These are phyloP conservation scores for Stentor roeselii DNA, from an alignment of 73 alveolate genomes.

Conservation along the genomic window DNA sequence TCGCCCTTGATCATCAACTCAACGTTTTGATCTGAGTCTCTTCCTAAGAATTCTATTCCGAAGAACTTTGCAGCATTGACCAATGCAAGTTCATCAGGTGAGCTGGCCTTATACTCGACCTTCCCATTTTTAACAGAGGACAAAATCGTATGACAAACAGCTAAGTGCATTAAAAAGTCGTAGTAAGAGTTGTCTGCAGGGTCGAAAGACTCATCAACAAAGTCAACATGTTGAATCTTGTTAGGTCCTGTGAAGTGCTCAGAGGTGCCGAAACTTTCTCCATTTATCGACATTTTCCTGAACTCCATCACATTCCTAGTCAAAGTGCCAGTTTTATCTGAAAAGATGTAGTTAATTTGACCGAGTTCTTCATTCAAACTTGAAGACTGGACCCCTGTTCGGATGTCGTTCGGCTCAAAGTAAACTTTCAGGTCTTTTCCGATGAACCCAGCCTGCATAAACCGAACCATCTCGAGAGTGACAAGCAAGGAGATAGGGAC, in stretches of 20 bases:
- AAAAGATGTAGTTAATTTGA: constrained; percentile 66
- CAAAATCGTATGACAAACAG: constrained; percentile 64
- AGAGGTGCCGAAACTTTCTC: constrained; percentile 65
- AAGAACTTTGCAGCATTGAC: constrained; percentile 89
- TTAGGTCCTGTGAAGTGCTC: constrained; percentile 49
- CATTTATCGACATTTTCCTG: constrained; percentile 71
- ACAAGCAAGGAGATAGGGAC: constrained; percentile 66
- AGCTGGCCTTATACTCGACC: constrained; percentile 69
- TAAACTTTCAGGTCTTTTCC: constrained; percentile 38
- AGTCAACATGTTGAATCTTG: background rate
- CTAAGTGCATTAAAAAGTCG: constrained; percentile 35
- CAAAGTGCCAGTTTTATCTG: constrained; percentile 91
- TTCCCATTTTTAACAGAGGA: constrained; percentile 44
- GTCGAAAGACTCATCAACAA: too few relatives aligned
- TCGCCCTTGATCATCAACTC: too few relatives aligned
- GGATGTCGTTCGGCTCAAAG: constrained; percentile 57
- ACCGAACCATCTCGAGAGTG: constrained; percentile 55
- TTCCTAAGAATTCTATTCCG: too few relatives aligned
- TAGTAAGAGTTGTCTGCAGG: constrained; percentile 30
- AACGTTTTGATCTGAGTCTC: too few relatives aligned
- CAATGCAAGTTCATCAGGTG: constrained; percentile 88
- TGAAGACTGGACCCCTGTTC: constrained; percentile 62
- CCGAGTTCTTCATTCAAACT: constrained; percentile 87
- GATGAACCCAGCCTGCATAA: constrained; percentile 53
- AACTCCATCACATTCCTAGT: constrained; percentile 78